Evolutionary conservation across 139 green algal species (phyloP).

Genomic region (Chlorella sp.): DNA sequence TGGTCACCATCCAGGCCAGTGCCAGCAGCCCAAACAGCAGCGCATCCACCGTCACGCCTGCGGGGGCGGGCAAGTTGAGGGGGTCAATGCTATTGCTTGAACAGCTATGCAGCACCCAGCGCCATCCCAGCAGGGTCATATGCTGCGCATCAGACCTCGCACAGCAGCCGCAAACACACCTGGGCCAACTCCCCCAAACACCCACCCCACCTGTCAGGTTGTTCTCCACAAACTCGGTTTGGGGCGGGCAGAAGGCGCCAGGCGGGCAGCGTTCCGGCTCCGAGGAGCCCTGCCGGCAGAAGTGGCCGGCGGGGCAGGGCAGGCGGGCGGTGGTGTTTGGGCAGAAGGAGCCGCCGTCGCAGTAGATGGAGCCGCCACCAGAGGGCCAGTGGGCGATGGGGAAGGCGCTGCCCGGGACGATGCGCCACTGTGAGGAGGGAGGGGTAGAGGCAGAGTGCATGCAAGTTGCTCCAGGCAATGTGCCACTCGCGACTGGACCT

Average conservation of each 20-base stretch:
- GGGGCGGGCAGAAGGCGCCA: constrained; percentile 48
- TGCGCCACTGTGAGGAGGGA: constrained; percentile 47
- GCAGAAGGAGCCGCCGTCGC: constrained; percentile 55
- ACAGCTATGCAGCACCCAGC: too few species aligned
- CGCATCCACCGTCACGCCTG: constrained; percentile 49
- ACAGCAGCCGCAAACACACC: too few species aligned
- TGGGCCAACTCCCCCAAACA: background rate
- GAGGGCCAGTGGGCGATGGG: constrained; percentile 43
- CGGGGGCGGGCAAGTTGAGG: background rate
- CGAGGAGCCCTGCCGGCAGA: constrained; percentile 48
- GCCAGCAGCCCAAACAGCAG: constrained; percentile 55
- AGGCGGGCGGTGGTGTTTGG: constrained; percentile 54
- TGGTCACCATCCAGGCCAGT: constrained; percentile 43
- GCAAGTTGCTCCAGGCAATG: background rate
- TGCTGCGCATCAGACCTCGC: too few species aligned
- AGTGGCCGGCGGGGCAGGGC: constrained; percentile 51
- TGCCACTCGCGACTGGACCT: too few species aligned
- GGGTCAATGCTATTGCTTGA: too few species aligned
- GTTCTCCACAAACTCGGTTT: constrained; percentile 49
- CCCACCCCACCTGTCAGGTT: constrained; percentile 35
- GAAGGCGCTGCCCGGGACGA: constrained; percentile 58
- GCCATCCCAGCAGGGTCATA: too few species aligned
- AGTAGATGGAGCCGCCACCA: constrained; percentile 57
- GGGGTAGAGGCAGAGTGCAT: too few species aligned
- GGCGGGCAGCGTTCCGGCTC: constrained; percentile 52